Base-by-base conservation (phyloP, 78 protist genomes). In the Dictyostelium intermedium region DNA sequence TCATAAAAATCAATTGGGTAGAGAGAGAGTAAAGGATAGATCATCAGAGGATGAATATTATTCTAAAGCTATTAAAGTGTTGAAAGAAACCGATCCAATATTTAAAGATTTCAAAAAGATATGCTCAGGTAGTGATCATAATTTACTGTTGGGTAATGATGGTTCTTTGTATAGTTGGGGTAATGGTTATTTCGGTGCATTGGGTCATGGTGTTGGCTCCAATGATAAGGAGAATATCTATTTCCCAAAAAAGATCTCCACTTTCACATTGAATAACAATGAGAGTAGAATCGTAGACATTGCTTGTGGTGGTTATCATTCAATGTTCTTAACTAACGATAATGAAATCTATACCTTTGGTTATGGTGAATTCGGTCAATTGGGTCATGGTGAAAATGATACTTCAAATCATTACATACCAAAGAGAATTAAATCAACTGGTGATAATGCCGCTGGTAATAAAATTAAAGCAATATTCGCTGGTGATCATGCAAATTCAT, bases 1-100 rank as follows among this genome's bases (percentile, higher is more conserved):
- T 23, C 25, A 78, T 16, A 63, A 89, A 20, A 91, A 84, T 35
- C 94, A 89, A 77, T 70, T 87, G 11, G 93, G 83, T 39, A 69
- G 37, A 30, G 84, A 66, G 60, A 66, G 14, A 9, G 32, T 74
- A 20, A 27, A 77, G 9, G 43, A 14, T 13, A 39, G 0, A 53
- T 50, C 63, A 45, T 18, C 23, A 3, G 30, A 72, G 20, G 45
- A 34, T 32, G 9, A 72, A 34, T 34, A 34, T 34, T 34, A 72
- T 18, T 32, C 16, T 30, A 32, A 18, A 3, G 6, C 79, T 10
- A 27, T 18, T 30, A 85, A 56, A 43, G 80, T 73, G 32, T 39
- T 41, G 50, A 82, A 30, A 9, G 53, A 6, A 74, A 76, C 20
- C 1, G 82, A 77, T 41, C 45, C 82, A 77, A 77, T n/a, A 39